Evolutionary conservation across 2,329 filamentous ascomycete genomes (phyloP).

Genomic region (Neofusicoccum cordaticola): DNA sequence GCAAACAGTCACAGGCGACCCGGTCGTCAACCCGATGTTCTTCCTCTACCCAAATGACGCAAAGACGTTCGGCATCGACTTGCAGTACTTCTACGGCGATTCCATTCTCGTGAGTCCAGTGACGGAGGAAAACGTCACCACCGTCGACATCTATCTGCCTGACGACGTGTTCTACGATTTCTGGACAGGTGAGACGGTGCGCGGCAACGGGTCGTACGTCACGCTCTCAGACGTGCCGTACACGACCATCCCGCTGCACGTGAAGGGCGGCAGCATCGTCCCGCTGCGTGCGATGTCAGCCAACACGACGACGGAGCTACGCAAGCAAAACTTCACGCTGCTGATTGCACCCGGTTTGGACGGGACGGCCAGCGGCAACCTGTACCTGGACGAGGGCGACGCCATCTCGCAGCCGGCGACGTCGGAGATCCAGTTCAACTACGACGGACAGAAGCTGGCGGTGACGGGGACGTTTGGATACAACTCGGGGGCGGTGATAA

Average conservation of each 20-base stretch:
- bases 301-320: slow-evolving; percentile 62
- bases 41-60: slow-evolving; percentile 64
- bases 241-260: slow-evolving; percentile 63
- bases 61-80: slow-evolving; percentile 51
- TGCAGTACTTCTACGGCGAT: slow-evolving; percentile 61
- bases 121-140: slow-evolving; percentile 50
- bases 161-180: slow-evolving; percentile 61
- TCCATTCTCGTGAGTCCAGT: slow-evolving; percentile 58
- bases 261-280: slow-evolving; percentile 64
- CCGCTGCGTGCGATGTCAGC: slow-evolving; percentile 56
- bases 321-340: slow-evolving; percentile 67
- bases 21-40: slow-evolving; percentile 68
- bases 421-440: slow-evolving; percentile 61
- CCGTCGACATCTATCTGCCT: slow-evolving; percentile 56
- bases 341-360: slow-evolving; percentile 63
- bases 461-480: slow-evolving; percentile 57
- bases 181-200: slow-evolving; percentile 50
- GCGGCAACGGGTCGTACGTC: slow-evolving; percentile 45
- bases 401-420: slow-evolving; percentile 58
- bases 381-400: slow-evolving; percentile 79
- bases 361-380: slow-evolving; percentile 62
- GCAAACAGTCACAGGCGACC: slow-evolving; percentile 60
- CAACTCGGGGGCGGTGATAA: slow-evolving; percentile 30
- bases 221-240: slow-evolving; percentile 46
- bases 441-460: slow-evolving; percentile 51